Evolutionary conservation across 2,329 filamentous ascomycete genomes (phyloP).

Genomic region (Alternaria angustiovoidea): DNA sequence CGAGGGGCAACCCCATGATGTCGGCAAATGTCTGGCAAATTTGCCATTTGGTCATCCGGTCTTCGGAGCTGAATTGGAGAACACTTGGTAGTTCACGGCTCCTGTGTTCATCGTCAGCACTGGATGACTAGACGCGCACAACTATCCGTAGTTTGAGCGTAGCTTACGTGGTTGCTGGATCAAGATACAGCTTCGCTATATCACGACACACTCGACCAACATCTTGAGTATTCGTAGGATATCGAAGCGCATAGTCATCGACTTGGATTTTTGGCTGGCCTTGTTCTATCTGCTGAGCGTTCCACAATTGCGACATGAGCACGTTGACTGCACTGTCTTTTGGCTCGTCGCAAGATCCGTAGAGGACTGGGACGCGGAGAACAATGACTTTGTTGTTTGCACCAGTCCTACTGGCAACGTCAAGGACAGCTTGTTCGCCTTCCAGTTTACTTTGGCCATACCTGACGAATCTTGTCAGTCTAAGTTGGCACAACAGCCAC

Average conservation of each 20-base stretch:
- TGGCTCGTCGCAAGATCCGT: slow-evolving; percentile 72
- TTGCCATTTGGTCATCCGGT: slow-evolving; percentile 87
- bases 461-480: slow-evolving; percentile 10
- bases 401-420: slow-evolving; percentile 55
- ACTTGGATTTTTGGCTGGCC: slow-evolving; percentile 68
- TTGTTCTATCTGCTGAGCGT: slow-evolving; percentile 67
- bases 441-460: slow-evolving; percentile 79
- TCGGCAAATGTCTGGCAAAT: slow-evolving; percentile 81
- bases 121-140: background rate
- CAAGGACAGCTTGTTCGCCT: slow-evolving; percentile 74
- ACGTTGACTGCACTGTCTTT: slow-evolving; percentile 85
- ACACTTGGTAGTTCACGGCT: slow-evolving; percentile 68
- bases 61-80: slow-evolving; percentile 87
- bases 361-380: slow-evolving; percentile 83
- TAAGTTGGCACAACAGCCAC: background rate
- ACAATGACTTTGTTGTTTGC: slow-evolving; percentile 60
- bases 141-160: background rate
- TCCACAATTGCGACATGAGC: slow-evolving; percentile 78
- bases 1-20: slow-evolving; percentile 77
- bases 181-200: slow-evolving; percentile 71
- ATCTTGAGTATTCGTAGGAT: slow-evolving; percentile 89
- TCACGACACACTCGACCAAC: slow-evolving; percentile 81
- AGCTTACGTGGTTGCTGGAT: slow-evolving; percentile 40
- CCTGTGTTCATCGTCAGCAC: slow-evolving; percentile 2
- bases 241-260: slow-evolving; percentile 86